Evolutionary conservation across 768 basidiomycete genomes (phyloP).

Genomic region (Saitozyma podzolica): DNA sequence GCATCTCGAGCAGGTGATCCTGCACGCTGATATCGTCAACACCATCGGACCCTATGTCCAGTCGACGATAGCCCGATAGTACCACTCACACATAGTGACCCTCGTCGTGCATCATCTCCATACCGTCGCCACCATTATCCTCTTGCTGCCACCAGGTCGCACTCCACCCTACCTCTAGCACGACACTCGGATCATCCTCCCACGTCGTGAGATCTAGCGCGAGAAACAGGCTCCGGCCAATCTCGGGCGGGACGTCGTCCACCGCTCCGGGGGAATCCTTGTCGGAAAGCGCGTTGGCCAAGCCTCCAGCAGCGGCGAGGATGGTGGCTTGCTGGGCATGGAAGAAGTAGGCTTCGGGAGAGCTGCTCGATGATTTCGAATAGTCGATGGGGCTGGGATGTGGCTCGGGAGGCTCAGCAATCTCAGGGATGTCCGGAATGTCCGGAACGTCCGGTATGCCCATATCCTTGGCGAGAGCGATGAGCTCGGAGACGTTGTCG

Average conservation of each 20-base stretch:
- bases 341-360: conserved; percentile 17
- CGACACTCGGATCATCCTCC: conserved; percentile 36
- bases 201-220: conserved; percentile 38
- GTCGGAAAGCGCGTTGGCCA: conserved; percentile 6
- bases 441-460: not conserved
- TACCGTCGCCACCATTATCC: not conserved
- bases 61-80: not conserved
- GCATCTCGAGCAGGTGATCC: conserved; percentile 34
- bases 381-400: not conserved
- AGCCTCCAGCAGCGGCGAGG: conserved; percentile 35
- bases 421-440: not conserved
- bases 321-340: conserved; percentile 41
- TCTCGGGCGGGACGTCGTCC: conserved; percentile 9
- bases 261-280: not conserved
- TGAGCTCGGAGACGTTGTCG: not conserved
- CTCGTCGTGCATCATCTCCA: not conserved
- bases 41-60: not conserved
- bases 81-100: conserved; percentile 46
- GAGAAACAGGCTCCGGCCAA: conserved; percentile 41
- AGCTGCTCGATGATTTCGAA: not conserved
- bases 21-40: conserved; percentile 28
- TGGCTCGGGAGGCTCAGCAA: not conserved
- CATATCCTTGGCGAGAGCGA: not conserved
- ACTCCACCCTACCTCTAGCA: conserved; percentile 46
- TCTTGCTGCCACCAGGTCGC: conserved; percentile 42